These are phyloP conservation scores for Ustilago sp. DNA, from an alignment of 1,284 basidiomycete species.

Conservation along the genomic window DNA sequence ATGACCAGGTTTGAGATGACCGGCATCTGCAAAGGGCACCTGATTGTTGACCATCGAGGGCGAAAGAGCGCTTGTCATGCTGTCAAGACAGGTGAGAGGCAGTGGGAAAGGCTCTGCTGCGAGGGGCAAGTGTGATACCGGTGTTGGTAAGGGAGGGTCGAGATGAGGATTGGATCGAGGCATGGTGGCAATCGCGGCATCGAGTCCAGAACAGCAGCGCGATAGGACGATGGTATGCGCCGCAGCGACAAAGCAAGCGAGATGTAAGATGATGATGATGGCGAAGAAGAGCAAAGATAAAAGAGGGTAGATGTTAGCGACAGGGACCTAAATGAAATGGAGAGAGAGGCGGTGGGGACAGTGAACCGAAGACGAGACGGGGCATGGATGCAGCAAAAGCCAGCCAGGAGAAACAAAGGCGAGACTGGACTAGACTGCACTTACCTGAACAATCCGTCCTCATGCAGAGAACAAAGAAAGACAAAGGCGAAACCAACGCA, in stretches of 20 bases:
- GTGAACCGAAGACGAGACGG: conserved; percentile 3
- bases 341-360: conserved; percentile 13
- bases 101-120: conserved; percentile 16
- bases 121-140: background rate
- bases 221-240: background rate
- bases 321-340: conserved; percentile 19
- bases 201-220: background rate
- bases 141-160: conserved; percentile 32
- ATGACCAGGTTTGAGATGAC: conserved; percentile 34
- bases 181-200: conserved; percentile 25
- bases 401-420: background rate
- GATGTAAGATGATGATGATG: conserved; percentile 6
- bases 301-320: conserved; percentile 44
- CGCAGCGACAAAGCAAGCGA: background rate
- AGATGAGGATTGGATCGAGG: conserved; percentile 10
- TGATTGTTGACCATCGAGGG: conserved; percentile 50
- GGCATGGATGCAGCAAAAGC: conserved; percentile 1
- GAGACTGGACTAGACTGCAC: background rate
- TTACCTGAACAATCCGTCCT: conserved; percentile 24
- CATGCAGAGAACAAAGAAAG: conserved; percentile 6
- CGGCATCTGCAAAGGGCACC: conserved; percentile 45
- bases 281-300: conserved; percentile 3
- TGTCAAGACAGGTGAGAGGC: conserved; percentile 1
- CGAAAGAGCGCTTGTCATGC: conserved; percentile 46
- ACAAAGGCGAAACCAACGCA: conserved; percentile 23